phyloP scores from a whole-genome alignment of 768 basidiomycete species.

The Suillus weaverae region DNA sequence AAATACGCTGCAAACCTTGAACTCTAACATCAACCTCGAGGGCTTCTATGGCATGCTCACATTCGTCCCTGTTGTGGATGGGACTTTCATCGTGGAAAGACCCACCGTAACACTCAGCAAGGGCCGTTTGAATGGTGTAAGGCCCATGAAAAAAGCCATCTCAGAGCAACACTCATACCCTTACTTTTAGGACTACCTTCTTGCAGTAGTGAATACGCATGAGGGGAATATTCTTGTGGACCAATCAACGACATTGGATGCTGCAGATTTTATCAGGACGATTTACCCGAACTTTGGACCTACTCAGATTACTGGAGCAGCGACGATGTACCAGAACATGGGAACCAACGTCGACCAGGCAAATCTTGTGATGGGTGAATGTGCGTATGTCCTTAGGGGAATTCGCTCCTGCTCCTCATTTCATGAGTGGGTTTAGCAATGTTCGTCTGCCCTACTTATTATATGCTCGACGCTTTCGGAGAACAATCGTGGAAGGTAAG shows the following conservation, averaged over 20 bases:
- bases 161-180: constrained; percentile 1
- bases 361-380: constrained; percentile 39
- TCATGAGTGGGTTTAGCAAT: constrained; percentile 22
- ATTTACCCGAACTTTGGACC: constrained; percentile 41
- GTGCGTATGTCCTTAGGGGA: constrained; percentile 22
- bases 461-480: constrained; percentile 21
- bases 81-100: constrained; percentile 43
- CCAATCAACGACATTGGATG: constrained; percentile 18
- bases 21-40: constrained; percentile 29
- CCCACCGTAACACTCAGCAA: constrained; percentile 39
- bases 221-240: constrained; percentile 34
- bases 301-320: constrained; percentile 25
- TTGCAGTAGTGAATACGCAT: constrained; percentile 29
- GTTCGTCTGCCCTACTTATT: constrained; percentile 25
- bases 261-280: constrained; percentile 23
- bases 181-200: constrained; percentile 21
- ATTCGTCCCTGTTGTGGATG: constrained; percentile 50
- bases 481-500: constrained; percentile 28
- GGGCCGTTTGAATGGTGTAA: constrained; percentile 44
- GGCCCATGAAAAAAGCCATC: constrained; percentile 7
- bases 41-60: constrained; percentile 40
- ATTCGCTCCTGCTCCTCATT: background rate
- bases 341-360: constrained; percentile 37
- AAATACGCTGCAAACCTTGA: constrained; percentile 33
- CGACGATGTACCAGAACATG: constrained; percentile 29